Base-by-base conservation (phyloP, 1,284 basidiomycete species). In the Meira miltonrushii region DNA sequence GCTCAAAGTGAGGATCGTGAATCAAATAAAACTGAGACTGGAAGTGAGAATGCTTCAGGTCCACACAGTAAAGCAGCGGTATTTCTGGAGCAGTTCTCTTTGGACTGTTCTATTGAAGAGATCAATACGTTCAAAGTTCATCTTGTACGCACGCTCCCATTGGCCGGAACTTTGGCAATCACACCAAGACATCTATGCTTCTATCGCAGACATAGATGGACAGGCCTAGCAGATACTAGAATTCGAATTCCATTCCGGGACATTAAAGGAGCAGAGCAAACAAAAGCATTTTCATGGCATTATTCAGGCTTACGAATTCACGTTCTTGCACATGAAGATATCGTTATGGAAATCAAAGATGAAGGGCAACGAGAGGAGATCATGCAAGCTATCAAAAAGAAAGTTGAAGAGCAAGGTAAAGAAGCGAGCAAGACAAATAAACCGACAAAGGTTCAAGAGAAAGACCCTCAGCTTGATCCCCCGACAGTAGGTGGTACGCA, bases 131-230 rank as follows among this genome's bases (percentile, higher is more conserved):
- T 67, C 60, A 64, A 72, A 55, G 62, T 62, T 17, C 54, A 68
- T 55, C 49, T 75, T 13, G 64, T 74, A n/a, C 62, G 68, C 9
- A 67, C 68, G 1, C 38, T 73, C 1, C 72, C 71, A 23, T 61
- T 65, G 19, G 62, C 61, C 33, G 74, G 74, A 47, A 67, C 68
- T 25, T 51, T 75, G 23, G 71, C 68, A 19, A 62, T 75, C 41
- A 65, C 67, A 5, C 62, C 72, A 28, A 60, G 71, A 37, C 66
- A 69, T 28, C 51, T 75, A 39, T 67, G 67, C 66, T 73, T 68
- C 59, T 74, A 62, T 66, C 5, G 61, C 46, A 51, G 48, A 37
- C 40, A 64, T 57, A n/a, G 38, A n/a, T 43, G 51, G 63, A 40
- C 48, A 6, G 49, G 33, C 8, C 33, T 65, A 11, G 39, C 58